phyloP scores from a whole-genome alignment of 257 asterid genomes.

The Fraxinus americana region DNA sequence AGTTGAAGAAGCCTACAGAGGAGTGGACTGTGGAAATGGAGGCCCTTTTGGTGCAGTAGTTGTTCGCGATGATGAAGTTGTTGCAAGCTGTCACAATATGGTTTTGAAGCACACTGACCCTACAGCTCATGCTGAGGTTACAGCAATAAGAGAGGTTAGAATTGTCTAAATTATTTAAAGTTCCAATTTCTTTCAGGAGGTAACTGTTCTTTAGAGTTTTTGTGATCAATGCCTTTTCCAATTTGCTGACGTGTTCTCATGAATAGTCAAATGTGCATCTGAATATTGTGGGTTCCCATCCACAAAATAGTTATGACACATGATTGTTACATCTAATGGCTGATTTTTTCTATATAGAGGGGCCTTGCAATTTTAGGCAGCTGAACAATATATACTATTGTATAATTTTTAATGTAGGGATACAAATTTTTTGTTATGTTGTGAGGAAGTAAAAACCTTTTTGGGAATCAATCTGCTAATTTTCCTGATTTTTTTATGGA shows the following conservation, averaged over 20 bases:
- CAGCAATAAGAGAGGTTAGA: slow-evolving; percentile 97
- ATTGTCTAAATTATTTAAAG: not conserved
- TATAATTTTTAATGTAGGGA: not conserved
- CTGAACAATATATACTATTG: not conserved
- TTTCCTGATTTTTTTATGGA: not conserved
- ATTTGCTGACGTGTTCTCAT: not conserved
- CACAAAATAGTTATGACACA: not conserved
- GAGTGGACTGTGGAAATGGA: slow-evolving; percentile 94
- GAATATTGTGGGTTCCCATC: not conserved
- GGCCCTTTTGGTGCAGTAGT: slow-evolving; percentile 99
- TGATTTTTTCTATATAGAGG: not conserved
- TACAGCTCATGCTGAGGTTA: slow-evolving; percentile 99
- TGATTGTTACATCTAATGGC: not conserved
- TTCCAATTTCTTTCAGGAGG: not conserved
- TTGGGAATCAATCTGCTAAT: not conserved
- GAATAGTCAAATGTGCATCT: not conserved
- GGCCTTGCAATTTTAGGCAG: not conserved
- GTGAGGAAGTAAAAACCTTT: not conserved
- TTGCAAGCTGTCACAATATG: slow-evolving; percentile 96
- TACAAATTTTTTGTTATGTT: not conserved
- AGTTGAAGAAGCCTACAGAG: slow-evolving; percentile 95
- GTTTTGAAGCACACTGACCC: slow-evolving; percentile 82
- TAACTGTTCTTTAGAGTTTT: not conserved
- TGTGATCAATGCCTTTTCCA: slow-evolving; percentile 1
- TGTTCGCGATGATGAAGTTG: slow-evolving; percentile 75